Evolutionary conservation across 2,329 filamentous ascomycete genomes (phyloP), one percentile per base, ranked within the genome.

Genomic region (Alternaria consortialis): DNA sequence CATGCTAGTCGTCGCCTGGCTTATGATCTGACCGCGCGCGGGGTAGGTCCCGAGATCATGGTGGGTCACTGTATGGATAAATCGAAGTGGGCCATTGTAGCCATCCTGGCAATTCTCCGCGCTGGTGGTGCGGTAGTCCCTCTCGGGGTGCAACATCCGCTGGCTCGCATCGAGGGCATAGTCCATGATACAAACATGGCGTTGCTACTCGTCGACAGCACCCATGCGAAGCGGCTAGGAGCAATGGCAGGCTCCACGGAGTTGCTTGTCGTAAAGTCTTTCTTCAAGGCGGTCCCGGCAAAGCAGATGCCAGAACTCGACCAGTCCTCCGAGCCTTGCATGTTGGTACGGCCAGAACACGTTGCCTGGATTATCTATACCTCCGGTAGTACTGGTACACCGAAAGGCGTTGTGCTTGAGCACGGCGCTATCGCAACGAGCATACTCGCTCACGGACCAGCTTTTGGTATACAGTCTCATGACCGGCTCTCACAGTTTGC

Each of bases 341-440:
- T 20, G 20, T 20, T 20, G 20, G 20, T 20, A 20, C 20, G 20
- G 2, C 27, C 27, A 29, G 27, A 8, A 29, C 27, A 29, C 27
- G 27, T 6, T 8, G 27, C 8, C 8, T 29, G 85, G 20, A 20
- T 90, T 13, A 88, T 94, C 4, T 94, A 90, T 74, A 94, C 91
- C 0, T 92, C 90, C 12, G 92, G 92, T 2, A 93, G 88, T 27
- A 94, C 91, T 0, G 92, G 91, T 0, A 81, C 80, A 0, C 92
- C 91, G 0, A 94, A 95, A 71, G 91, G 91, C 4, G 89, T 94
- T 7, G 40, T 58, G 6, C 15, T 62, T 7, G 32, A 54, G 17
- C 54, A 60, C 37, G 8, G 23, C n/a, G 52, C 56, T 12, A 17
- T 58, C 1, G 34, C 27, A 2, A 56, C 36, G 8, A 63, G 42